Base-by-base conservation (phyloP, 2,329 filamentous ascomycete species). In the Aspergillus jensenii region DNA sequence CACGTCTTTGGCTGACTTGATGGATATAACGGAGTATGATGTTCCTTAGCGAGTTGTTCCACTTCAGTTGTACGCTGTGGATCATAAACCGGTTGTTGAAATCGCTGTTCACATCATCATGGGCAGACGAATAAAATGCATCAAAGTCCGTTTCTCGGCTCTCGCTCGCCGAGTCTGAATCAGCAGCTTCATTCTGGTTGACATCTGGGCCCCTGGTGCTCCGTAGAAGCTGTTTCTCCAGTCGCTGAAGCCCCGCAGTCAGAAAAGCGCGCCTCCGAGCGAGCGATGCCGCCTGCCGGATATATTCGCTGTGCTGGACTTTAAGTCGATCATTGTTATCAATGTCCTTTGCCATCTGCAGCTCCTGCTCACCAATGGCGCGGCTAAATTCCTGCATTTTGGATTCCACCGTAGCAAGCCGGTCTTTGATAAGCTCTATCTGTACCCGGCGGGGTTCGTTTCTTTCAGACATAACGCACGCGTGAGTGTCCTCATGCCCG, bases 41-140 rank as follows among this genome's bases (percentile, higher is more conserved):
- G 70, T 99, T 98, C 59, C 95, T 87, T 39, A 99, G 78, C 11
- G 93, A 86, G 67, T 99, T 99, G 78, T 96, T 98, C 95, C 95
- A 99, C 75, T 99, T 99, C 57, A 99, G 80, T 69, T 99, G 95
- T 71, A 96, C 85, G 68, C 99, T 99, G 79, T 99, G 95, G 52
- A 99, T 90, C 66, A 98, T 93, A 78, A 99, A 99, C 2, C 95
- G 90, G 70, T 99, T 99, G 72, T 96, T 95, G 80, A 97, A 99
- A 71, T 98, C 93, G 73, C 90, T 96, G 49, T 90, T 88, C 65
- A 93, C 93, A 64, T 97, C 92, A 15, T 90, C 85, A 3, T 88
- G 84, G 1, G 88, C 85, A 3, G 87, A 86, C 2, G 88, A 83
- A 62, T 91, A 87, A 53, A 89, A 79, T 14, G 82, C 83, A 46